Evolutionary conservation across 805 yeast species (phyloP).

Genomic region (Scheffersomyces spartinae): DNA sequence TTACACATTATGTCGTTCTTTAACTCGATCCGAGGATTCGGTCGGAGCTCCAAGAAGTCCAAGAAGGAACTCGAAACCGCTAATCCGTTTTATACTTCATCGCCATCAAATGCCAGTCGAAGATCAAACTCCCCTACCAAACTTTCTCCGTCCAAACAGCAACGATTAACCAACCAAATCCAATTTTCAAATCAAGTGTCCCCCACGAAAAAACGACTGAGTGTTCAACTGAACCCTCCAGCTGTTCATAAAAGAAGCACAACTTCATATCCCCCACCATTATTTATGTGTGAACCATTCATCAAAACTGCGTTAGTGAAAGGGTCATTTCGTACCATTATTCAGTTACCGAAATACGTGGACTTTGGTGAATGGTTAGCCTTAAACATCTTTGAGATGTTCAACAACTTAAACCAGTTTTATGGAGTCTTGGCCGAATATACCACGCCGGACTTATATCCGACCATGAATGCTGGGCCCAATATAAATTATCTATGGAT

Average conservation of each 20-base stretch:
- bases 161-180: constrained; percentile 5
- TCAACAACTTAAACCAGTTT: constrained; percentile 75
- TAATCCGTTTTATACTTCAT: constrained; percentile 15
- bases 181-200: constrained; percentile 8
- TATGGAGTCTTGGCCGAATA: constrained; percentile 87
- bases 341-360: constrained; percentile 88
- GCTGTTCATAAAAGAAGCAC: too few relatives aligned
- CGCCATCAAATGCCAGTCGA: constrained; percentile 25
- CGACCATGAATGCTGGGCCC: constrained; percentile 95
- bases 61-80: constrained; percentile 25
- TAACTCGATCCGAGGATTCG: constrained; percentile 33
- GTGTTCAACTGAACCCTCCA: too few relatives aligned
- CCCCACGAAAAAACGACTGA: constrained; percentile 12
- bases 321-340: constrained; percentile 93
- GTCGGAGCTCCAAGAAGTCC: constrained; percentile 30
- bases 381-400: constrained; percentile 80
- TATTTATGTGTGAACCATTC: constrained; percentile 86
- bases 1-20: constrained; percentile 38
- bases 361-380: constrained; percentile 96
- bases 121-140: constrained; percentile 26
- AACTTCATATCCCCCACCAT: too few relatives aligned
- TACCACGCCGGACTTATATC: constrained; percentile 79
- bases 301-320: constrained; percentile 90
- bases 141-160: constrained; percentile 15
- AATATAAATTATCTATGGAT: constrained; percentile 86